Conservation (phyloP, 148 eudicot species). For the Rhododendron molle region DNA sequence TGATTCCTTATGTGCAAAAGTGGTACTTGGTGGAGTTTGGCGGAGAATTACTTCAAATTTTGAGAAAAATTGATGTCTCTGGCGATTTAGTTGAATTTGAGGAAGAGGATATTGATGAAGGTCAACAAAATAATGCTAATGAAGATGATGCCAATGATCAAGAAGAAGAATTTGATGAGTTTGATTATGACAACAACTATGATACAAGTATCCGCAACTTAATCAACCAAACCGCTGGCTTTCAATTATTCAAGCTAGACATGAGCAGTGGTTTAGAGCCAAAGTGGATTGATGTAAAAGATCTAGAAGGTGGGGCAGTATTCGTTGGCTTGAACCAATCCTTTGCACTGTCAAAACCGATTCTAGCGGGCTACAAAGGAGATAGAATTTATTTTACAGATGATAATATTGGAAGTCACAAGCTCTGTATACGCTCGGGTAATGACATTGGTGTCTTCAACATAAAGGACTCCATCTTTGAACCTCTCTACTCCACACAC, state of each 20-base stretch:
- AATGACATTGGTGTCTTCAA: not conserved
- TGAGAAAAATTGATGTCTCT: not conserved
- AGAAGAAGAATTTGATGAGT: not conserved
- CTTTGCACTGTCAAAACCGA: not conserved
- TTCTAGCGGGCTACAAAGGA: not conserved
- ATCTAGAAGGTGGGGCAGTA: not conserved
- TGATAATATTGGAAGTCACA: not conserved
- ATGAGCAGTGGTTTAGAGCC: too few relatives aligned
- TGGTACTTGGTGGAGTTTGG: not conserved
- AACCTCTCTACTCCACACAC: not conserved
- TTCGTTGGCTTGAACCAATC: not conserved
- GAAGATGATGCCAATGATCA: not conserved
- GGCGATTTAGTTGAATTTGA: not conserved
- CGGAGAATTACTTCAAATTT: not conserved
- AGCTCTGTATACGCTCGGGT: not conserved
- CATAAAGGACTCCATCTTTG: not conserved
- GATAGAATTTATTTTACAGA: not conserved
- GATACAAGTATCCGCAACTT: too few relatives aligned
- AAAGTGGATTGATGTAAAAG: not conserved
- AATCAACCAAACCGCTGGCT: too few relatives aligned
- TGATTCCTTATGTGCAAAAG: not conserved
- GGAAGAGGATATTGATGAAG: not conserved
- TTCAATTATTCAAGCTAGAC: too few relatives aligned
- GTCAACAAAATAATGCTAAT: not conserved
- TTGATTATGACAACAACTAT: not conserved